Percentiles rank a stretch among this genome's conserved stretches.
Conservation (phyloP, 106 monocot genomes). For the Apostasia shenzhenica region DNA sequence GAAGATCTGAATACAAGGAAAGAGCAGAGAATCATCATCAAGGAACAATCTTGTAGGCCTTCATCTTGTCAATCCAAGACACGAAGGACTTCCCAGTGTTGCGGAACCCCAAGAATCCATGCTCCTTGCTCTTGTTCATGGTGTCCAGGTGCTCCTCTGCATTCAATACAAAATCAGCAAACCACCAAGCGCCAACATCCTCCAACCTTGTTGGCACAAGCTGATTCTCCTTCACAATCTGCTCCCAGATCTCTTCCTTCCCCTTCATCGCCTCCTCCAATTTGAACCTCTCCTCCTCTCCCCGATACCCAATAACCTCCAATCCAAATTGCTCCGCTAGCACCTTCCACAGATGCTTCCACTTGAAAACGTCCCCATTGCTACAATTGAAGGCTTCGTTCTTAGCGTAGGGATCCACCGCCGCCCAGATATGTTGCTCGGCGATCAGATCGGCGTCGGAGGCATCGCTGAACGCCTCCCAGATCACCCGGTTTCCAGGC, state of each 20-base stretch:
- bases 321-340: conserved; percentile 63
- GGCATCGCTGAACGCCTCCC: conserved; percentile 38
- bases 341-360: conserved; percentile 65
- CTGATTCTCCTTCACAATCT: conserved; percentile 50
- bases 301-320: conserved; percentile 41
- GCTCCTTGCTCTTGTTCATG: conserved; percentile 90
- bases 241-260: conserved; percentile 54
- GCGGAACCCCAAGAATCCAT: conserved; percentile 70
- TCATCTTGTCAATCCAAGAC: conserved; percentile 68
- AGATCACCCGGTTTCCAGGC: conserved; percentile 17
- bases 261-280: conserved; percentile 55
- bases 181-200: conserved; percentile 51
- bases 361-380: conserved; percentile 54
- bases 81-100: conserved; percentile 43
- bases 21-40: conserved; percentile 8
- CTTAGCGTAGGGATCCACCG: conserved; percentile 58
- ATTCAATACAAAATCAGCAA: conserved; percentile 25
- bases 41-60: conserved; percentile 69
- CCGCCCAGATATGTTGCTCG: conserved; percentile 67
- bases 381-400: conserved; percentile 49
- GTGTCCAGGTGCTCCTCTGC: conserved; percentile 38
- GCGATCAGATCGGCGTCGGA: conserved; percentile 52
- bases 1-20: neutral
- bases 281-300: conserved; percentile 37
- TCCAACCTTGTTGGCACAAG: conserved; percentile 36